These are phyloP conservation scores for Cryptosporidium parvum DNA, from an alignment of 169 alveolate species.

Conservation along the genomic window DNA sequence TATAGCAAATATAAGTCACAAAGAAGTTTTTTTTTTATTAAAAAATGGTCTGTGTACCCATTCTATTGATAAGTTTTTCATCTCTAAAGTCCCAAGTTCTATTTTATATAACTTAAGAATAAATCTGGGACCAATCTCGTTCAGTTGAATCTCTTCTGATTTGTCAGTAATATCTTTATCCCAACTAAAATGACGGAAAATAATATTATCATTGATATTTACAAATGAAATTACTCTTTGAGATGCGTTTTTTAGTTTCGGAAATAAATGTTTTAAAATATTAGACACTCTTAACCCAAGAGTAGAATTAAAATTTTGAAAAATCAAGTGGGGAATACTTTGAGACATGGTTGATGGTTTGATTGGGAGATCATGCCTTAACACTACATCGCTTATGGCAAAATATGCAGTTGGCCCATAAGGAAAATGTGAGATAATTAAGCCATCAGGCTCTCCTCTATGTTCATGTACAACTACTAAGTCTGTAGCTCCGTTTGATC, in stretches of 20 bases:
- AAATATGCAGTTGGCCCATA: constrained; percentile 99
- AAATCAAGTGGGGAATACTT: constrained; percentile 95
- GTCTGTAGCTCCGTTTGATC: constrained; percentile 94
- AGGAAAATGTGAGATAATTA: constrained; percentile 98
- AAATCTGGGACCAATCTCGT: constrained; percentile 97
- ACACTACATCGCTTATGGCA: constrained; percentile 93
- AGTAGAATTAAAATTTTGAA: constrained; percentile 92
- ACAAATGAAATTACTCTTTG: constrained; percentile 92
- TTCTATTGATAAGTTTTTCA: constrained; percentile 95
- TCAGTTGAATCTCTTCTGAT: constrained; percentile 87
- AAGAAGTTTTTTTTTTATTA: constrained; percentile 89
- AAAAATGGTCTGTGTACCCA: constrained; percentile 98
- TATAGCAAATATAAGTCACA: neutral
- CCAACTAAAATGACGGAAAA: constrained; percentile 94
- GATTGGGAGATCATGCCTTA: constrained; percentile 97
- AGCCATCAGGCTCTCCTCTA: constrained; percentile 97
- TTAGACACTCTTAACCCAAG: constrained; percentile 94
- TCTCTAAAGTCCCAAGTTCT: constrained; percentile 96
- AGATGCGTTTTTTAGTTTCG: constrained; percentile 88
- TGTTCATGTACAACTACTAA: constrained; percentile 93
- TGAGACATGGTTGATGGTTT: constrained; percentile 95
- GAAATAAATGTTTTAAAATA: constrained; percentile 93
- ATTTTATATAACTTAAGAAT: constrained; percentile 94
- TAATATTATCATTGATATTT: constrained; percentile 92
- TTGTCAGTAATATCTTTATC: constrained; percentile 82